Base-by-base conservation (phyloP, 345 rosid species). In the Lepidium didymum region DNA sequence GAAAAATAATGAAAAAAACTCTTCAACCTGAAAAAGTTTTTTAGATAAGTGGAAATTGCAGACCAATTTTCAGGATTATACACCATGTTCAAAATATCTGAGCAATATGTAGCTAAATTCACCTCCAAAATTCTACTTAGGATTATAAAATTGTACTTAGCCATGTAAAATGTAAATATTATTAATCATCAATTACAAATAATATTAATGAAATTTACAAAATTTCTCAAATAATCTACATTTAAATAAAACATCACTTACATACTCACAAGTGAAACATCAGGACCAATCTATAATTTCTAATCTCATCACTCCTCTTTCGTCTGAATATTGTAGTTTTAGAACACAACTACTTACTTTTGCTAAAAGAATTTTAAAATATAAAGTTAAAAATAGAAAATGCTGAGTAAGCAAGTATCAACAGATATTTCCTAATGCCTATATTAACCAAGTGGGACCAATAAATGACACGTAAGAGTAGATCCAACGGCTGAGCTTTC, bases 401-500 rank as follows among this genome's bases (percentile, higher is more conserved):
- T 13, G 16, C 12, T 15, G 16, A 15, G 3, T 2, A 47, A 54
- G 69, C 50, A 47, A 54, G 51, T 29, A 53, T 66, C 52, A 15
- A 18, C 35, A 67, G 15, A 49, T 52, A 51, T 38, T 51, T 64
- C 47, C 15, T 15, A 51, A 64, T 29, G 38, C 50, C 29, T 23
- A 64, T 11, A 16, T 40, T 10, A 27, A 7, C 52, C 10, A 44
- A 44, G 40, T 62, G 41, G 62, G 64, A 34, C 69, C 49, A 35
- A 31, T 11, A 47, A 10, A 64, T 13, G 65, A 47, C 70, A 64
- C 59, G 0, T 7, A 5, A 31, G 8, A 50, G 4, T 33, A 12
- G 7, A 67, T 58, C 77, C 50, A 66, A 73, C 77, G 77, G 77
- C 62, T 59, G 62, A 73, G 77, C 67, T 67, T 15, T 33, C 33